These are phyloP conservation scores for Coelastrella sp. DNA, from an alignment of 139 green algal species.

Conservation along the genomic window DNA sequence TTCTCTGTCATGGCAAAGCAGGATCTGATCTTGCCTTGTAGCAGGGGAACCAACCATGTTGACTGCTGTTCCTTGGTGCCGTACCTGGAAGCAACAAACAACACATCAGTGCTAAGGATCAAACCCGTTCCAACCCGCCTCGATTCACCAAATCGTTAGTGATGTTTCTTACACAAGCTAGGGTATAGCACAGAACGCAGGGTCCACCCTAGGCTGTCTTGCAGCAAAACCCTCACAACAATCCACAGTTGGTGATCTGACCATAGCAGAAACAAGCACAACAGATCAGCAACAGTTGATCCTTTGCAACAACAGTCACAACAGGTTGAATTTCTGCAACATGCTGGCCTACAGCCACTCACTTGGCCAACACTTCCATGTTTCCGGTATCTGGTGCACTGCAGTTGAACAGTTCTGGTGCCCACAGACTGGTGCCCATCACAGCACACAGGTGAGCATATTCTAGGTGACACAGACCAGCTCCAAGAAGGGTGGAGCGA, in stretches of 20 bases:
- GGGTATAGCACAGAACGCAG: no score
- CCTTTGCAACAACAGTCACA: background rate
- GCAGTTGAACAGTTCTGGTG: conserved; percentile 99
- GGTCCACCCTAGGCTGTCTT: no score
- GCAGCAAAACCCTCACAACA: no score
- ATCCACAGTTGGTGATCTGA: no score
- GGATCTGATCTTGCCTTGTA: conserved; percentile 87
- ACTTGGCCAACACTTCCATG: conserved; percentile 93
- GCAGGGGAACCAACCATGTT: conserved; percentile 93
- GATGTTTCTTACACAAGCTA: no score
- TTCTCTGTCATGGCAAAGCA: conserved; percentile 99
- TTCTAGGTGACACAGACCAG: conserved; percentile 91
- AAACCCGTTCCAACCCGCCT: no score
- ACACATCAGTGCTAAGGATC: background rate
- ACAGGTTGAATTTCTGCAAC: no score
- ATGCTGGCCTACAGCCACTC: no score
- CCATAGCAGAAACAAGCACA: no score
- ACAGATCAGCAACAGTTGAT: background rate
- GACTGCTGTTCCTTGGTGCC: conserved; percentile 87
- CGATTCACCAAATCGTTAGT: no score
- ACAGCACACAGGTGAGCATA: conserved; percentile 90
- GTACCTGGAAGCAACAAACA: conserved; percentile 66
- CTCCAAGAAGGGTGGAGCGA: conserved; percentile 71
- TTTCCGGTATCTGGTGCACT: conserved; percentile 98
- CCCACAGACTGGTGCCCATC: conserved; percentile 85